These are phyloP conservation scores for Quercus parvula DNA, from an alignment of 306 rosid species.

Conservation along the genomic window DNA sequence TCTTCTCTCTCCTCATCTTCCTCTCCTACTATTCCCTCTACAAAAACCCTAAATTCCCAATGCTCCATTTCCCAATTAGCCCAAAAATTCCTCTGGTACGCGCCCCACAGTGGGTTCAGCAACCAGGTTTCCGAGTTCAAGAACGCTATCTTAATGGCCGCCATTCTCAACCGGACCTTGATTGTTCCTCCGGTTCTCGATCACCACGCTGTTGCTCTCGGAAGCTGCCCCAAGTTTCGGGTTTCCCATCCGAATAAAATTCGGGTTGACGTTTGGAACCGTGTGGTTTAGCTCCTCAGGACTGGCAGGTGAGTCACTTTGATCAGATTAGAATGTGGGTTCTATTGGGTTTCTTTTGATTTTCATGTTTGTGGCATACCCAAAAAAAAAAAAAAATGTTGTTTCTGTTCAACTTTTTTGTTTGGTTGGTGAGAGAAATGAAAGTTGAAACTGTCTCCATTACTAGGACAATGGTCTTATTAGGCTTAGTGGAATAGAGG, in stretches of 20 bases:
- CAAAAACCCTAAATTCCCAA: neutral
- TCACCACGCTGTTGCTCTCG: constrained; percentile 82
- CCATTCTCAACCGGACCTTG: constrained; percentile 76
- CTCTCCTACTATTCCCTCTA: constrained; percentile 35
- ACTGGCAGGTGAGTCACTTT: constrained; percentile 47
- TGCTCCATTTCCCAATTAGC: constrained; percentile 42
- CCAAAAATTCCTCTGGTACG: constrained; percentile 64
- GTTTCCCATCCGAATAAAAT: constrained; percentile 47
- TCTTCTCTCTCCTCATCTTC: constrained; percentile 28
- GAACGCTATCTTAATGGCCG: constrained; percentile 59
- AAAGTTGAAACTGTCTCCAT: neutral
- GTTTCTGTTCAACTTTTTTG: no score
- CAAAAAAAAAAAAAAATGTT: no score
- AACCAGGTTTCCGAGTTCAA: constrained; percentile 85
- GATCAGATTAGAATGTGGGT: constrained; percentile 4
- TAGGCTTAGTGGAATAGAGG: neutral
- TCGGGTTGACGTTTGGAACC: constrained; percentile 74
- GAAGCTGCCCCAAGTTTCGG: constrained; percentile 88
- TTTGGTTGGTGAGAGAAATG: neutral
- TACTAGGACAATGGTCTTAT: neutral
- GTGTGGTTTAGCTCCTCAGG: constrained; percentile 51
- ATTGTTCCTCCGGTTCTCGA: constrained; percentile 77
- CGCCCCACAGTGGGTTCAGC: constrained; percentile 88
- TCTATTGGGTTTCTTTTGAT: neutral
- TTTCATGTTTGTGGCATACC: neutral